These are phyloP conservation scores for Nemania diffusa DNA, from an alignment of 2,329 filamentous ascomycete species.

Conservation along the genomic window DNA sequence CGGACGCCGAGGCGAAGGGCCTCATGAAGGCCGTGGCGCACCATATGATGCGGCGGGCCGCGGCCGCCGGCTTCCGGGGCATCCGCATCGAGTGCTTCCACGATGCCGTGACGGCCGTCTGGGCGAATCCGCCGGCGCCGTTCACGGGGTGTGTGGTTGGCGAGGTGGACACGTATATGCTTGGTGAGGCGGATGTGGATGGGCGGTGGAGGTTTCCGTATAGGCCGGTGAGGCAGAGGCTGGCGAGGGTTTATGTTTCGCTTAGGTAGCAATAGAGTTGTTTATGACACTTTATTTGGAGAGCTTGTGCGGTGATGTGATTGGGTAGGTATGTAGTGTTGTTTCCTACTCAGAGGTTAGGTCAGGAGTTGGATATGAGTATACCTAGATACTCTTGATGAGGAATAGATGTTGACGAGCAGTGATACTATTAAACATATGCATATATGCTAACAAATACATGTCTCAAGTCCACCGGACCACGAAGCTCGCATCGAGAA, in stretches of 20 bases:
- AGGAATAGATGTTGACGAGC: too few relatives aligned
- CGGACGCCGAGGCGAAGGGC: slow-evolving; percentile 20
- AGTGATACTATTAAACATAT: too few relatives aligned
- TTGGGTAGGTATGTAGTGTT: not conserved
- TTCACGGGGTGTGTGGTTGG: slow-evolving; percentile 21
- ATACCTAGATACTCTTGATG: too few relatives aligned
- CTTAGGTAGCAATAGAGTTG: slow-evolving; percentile 7
- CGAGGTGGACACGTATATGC: slow-evolving; percentile 26
- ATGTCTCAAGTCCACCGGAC: not conserved
- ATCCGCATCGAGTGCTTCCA: slow-evolving; percentile 35
- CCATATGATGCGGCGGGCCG: slow-evolving; percentile 30
- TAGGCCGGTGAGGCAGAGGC: slow-evolving; percentile 25
- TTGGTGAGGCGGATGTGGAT: slow-evolving; percentile 19
- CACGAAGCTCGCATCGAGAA: not conserved
- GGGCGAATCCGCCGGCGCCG: slow-evolving; percentile 31
- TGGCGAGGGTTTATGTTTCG: slow-evolving; percentile 29
- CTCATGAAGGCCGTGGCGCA: slow-evolving; percentile 31
- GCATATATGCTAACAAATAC: too few relatives aligned
- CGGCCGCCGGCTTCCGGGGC: slow-evolving; percentile 23
- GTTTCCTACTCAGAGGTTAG: not conserved
- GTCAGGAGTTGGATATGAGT: too few relatives aligned
- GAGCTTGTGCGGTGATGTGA: not conserved
- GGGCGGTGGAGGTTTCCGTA: slow-evolving; percentile 24
- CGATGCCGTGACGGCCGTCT: slow-evolving; percentile 32
- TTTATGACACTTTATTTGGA: not conserved